Conservation (phyloP, 352 stramenopile genomes). For the Phytophthora ramorum region DNA sequence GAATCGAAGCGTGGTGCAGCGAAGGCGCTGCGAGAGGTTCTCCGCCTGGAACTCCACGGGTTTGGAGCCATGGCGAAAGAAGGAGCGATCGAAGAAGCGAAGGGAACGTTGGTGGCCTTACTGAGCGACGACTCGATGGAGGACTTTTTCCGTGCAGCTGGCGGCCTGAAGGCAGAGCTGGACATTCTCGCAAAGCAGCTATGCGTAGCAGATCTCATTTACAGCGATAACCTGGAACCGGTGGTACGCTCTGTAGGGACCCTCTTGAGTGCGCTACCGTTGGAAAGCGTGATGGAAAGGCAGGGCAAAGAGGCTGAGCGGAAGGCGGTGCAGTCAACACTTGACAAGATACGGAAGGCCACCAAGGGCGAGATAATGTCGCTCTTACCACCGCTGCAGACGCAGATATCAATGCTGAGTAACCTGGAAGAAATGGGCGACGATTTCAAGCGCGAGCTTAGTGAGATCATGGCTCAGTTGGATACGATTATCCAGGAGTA, state of each 20-base stretch:
- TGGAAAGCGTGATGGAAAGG: conserved; percentile 72
- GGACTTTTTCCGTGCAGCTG: conserved; percentile 85
- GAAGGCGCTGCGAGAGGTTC: conserved; percentile 44
- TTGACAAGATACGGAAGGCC: conserved; percentile 88
- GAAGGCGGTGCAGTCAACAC: conserved; percentile 71
- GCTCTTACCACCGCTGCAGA: conserved; percentile 69
- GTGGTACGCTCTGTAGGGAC: conserved; percentile 43
- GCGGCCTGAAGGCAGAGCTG: conserved; percentile 81
- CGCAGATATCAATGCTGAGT: conserved; percentile 59
- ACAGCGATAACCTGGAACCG: conserved; percentile 59
- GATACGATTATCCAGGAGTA: conserved; percentile 51
- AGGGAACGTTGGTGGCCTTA: conserved; percentile 36
- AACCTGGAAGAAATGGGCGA: conserved; percentile 59
- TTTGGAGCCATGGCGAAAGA: conserved; percentile 72
- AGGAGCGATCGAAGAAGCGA: conserved; percentile 49
- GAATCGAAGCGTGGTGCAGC: conserved; percentile 45
- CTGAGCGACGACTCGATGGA: conserved; percentile 64
- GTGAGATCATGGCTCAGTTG: conserved; percentile 54
- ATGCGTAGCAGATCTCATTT: conserved; percentile 79
- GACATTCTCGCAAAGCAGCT: conserved; percentile 71
- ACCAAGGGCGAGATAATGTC: conserved; percentile 74
- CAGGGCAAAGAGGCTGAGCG: conserved; percentile 82
- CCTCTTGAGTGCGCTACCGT: conserved; percentile 68
- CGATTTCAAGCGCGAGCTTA: conserved; percentile 65
- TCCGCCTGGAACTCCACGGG: conserved; percentile 65